Percentiles rank a stretch among this genome's conserved stretches.
These are phyloP conservation scores for Aurantiochytrium sp. DNA, from an alignment of 108 stramenopile genomes.

Conservation along the genomic window DNA sequence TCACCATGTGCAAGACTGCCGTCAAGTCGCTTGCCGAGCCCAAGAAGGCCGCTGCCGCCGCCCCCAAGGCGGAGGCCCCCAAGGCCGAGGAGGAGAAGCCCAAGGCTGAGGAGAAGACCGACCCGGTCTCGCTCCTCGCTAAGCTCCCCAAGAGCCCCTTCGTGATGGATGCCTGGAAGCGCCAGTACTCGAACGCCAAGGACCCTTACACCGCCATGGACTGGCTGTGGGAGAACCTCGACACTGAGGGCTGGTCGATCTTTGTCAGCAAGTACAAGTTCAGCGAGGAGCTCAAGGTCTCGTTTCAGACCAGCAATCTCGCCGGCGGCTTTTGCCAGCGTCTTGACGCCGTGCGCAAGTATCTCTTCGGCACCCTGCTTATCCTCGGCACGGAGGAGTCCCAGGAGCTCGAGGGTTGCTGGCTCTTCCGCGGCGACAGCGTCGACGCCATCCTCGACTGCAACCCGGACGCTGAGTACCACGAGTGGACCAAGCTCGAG, in stretches of 20 bases:
- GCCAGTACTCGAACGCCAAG: slow-evolving; percentile 24
- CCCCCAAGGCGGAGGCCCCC: slow-evolving; percentile 21
- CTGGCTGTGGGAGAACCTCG: slow-evolving; percentile 66
- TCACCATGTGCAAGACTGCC: slow-evolving; percentile 67
- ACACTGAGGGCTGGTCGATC: slow-evolving; percentile 63
- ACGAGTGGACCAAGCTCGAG: slow-evolving; percentile 68
- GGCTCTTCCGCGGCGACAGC: slow-evolving; percentile 67
- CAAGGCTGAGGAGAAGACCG: slow-evolving; percentile 49
- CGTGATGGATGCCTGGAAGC: slow-evolving; percentile 35
- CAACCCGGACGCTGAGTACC: slow-evolving; percentile 71
- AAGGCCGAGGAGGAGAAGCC: slow-evolving; percentile 43
- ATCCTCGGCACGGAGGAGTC: slow-evolving; percentile 63
- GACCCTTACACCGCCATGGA: slow-evolving; percentile 64
- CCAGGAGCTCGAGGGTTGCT: slow-evolving; percentile 58
- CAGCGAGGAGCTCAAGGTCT: slow-evolving; percentile 66
- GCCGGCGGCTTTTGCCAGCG: slow-evolving; percentile 74
- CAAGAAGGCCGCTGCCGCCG: slow-evolving; percentile 13
- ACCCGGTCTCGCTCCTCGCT: slow-evolving; percentile 32
- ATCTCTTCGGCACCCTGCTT: slow-evolving; percentile 71
- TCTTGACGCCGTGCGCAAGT: slow-evolving; percentile 67
- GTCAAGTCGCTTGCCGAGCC: slow-evolving; percentile 45
- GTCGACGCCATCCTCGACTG: slow-evolving; percentile 57
- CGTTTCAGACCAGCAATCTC: slow-evolving; percentile 71
- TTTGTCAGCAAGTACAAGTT: slow-evolving; percentile 70
- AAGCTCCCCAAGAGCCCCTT: slow-evolving; percentile 25